Base-by-base conservation (phyloP, 2,329 filamentous ascomycete genomes). In the Exophiala xenobiotica region DNA sequence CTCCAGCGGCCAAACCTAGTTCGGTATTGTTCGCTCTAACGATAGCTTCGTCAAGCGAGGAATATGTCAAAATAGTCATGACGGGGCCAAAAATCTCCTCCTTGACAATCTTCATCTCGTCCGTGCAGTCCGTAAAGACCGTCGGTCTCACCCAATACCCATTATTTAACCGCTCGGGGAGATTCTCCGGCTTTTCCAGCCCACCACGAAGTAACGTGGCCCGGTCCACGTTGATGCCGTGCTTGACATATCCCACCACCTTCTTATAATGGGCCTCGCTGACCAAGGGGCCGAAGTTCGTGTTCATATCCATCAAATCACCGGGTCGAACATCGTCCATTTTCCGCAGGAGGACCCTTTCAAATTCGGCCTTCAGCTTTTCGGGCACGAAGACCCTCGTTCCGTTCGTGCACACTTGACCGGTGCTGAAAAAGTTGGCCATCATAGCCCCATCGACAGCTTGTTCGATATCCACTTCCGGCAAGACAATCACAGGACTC, bases 11-110 rank as follows among this genome's bases (percentile, higher is more conserved):
- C 2, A 95, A 81, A 22, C 90, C 90, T 49, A 93, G 76, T 16
- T 82, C 76, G 0, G 89, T 93, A 56, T 81, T 72, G 70, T 95
- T 95, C 26, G 90, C 90, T 24, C 89, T 80, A 18, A 65, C 62
- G 23, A 95, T 75, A 0, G 84, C 85, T 64, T 89, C 85, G 22
- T 88, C 82, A 11, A 90, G 67, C 0, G 78, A 80, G 45, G 82
- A 75, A 70, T 95, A 95, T 6, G 82, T 74, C 11, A 95, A 77
- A 51, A 95, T 85, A 46, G 83, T 84, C 81, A 95, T 87, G 50
- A 95, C 89, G 0, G 90, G 90, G 0, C 90, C 90, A 59, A 95
- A 95, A 52, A 95, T 95, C 69, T 95, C 90, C 67, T 95, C 89
- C 46, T 77, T 77, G 2, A 85, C 82, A 57, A 95, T 87, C 52